Percentiles rank a stretch among this genome's conserved stretches.
Evolutionary conservation across 23 red algal genomes (phyloP).

Genomic region (Pyropia haitanensis): DNA sequence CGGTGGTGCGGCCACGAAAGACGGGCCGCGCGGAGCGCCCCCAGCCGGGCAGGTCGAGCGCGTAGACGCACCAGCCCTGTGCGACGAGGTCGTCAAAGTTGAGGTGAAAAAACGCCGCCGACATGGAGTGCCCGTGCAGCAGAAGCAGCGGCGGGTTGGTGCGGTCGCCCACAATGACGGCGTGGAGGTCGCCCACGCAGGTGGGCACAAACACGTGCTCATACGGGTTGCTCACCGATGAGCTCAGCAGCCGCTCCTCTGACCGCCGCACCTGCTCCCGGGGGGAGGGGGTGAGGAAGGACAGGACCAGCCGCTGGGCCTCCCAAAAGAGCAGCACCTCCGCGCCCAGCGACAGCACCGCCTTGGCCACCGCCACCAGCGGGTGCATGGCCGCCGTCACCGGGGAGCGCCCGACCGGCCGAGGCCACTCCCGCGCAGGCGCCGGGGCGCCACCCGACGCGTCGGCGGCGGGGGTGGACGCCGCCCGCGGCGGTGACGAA

Average conservation of each 20-base stretch:
- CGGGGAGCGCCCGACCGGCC: too few species aligned
- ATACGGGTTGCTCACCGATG: conserved; percentile 1
- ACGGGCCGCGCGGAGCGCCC: conserved; percentile 58
- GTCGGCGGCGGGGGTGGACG: too few species aligned
- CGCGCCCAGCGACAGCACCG: too few species aligned
- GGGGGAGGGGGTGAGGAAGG: conserved; percentile 17
- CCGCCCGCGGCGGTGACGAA: too few species aligned
- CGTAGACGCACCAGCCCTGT: conserved; percentile 39
- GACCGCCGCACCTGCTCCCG: conserved; percentile 9
- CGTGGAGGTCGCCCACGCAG: conserved; percentile 21
- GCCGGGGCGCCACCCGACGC: too few species aligned
- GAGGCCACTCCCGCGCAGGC: too few species aligned
- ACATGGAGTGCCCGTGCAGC: conserved; percentile 98
- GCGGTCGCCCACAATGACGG: conserved; percentile 2
- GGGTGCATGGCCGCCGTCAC: too few species aligned
- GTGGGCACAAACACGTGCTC: conserved; percentile 23
- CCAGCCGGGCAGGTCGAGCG: conserved; percentile 93
- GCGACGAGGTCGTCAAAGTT: conserved; percentile 76
- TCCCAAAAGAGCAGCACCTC: conserved; percentile 26
- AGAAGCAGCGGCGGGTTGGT: conserved; percentile 40
- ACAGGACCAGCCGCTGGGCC: conserved; percentile 42
- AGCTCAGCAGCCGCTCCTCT: conserved; percentile 22
- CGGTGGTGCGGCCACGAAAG: conserved; percentile 22
- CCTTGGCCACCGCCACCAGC: too few species aligned
- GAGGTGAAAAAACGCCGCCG: conserved; percentile 66